Base-by-base conservation (phyloP, 1,284 basidiomycete genomes). In the Rhodotorula sp. region DNA sequence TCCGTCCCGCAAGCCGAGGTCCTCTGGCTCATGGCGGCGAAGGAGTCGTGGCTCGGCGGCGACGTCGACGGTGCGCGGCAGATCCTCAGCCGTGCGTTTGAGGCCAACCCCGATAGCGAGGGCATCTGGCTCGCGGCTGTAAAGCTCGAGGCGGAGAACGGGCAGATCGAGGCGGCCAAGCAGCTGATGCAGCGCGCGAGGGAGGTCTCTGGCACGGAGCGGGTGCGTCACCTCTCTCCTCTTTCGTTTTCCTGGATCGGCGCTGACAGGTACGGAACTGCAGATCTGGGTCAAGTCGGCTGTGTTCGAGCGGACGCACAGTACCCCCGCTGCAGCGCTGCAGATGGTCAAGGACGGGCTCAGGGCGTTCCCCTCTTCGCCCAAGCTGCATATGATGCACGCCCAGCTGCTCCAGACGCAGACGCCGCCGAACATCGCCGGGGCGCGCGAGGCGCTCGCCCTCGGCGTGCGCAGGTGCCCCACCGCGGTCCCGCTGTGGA, bases 201-300 rank as follows among this genome's bases (percentile, higher is more conserved):
- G 67, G 89, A 87, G 22, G 91, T 96, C 36, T 94, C 95, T 0
- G 90, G 92, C 78, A 96, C 94, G 0, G 90, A 94, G 77, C 84
- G 94, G 81, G 94, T 95, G 75, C 77, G 88, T 83, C 60, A 62
- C n/a, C 36, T 53, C 61, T 15, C 22, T 41, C 50, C 61, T 61
- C 51, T n/a, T 59, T 44, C 1, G 8, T 10, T 32, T 29, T 8
- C 36, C 5, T 53, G 61, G 44, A 25, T 48, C 36, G 32, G 13
- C 55, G 29, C n/a, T 57, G 55, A 50, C 46, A 7, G 0, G 10
- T 41, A 9, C 29, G 2, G 22, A n/a, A 1, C 19, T 29, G 9
- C 78, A 94, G 92, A 95, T 97, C 67, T 99, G 96, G 96, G 92
- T 98, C 91, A 99, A 99, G 82, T 94, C 91, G 10, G 94, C 91